A percentile compares a stretch with the other conserved stretches of the same genome.
Evolutionary conservation across 495 filamentous ascomycete species (phyloP).

Genomic region (Penicillium antarcticum): DNA sequence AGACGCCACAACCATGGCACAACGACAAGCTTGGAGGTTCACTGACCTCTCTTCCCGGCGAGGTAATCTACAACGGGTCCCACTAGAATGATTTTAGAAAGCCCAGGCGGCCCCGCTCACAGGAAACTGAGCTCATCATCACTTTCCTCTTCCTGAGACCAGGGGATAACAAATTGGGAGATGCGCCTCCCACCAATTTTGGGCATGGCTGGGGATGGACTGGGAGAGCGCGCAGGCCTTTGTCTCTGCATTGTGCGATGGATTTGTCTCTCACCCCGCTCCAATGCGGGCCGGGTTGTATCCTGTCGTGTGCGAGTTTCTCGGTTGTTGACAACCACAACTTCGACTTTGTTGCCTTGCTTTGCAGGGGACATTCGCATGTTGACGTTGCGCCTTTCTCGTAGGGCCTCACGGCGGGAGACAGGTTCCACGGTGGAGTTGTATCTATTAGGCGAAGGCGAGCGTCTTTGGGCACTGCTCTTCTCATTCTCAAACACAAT

Average conservation of each 20-base stretch:
- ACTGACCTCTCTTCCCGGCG: not conserved
- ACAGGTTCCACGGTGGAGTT: conserved; percentile 9
- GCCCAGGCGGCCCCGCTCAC: conserved; percentile 10
- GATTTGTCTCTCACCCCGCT: conserved; percentile 12
- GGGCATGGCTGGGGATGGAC: not conserved
- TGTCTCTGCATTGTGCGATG: conserved; percentile 20
- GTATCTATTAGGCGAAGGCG: not conserved
- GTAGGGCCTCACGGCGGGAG: conserved; percentile 12
- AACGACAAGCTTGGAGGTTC: not conserved
- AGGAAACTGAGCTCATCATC: conserved; percentile 47
- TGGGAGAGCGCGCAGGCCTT: conserved; percentile 14
- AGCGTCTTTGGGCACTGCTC: not conserved
- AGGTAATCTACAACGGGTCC: not conserved
- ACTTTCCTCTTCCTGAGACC: conserved; percentile 33
- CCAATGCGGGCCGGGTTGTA: not conserved
- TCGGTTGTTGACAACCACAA: conserved; percentile 36
- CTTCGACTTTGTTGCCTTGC: conserved; percentile 26
- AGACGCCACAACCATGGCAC: not conserved
- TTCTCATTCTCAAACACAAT: conserved; percentile 9
- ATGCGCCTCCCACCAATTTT: not conserved
- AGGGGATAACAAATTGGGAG: conserved; percentile 22
- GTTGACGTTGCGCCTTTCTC: conserved; percentile 16
- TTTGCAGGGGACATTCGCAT: not conserved
- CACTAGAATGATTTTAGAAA: not conserved
- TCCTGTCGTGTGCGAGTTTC: not conserved